phyloP scores from a whole-genome alignment of 202 grass and related monocot species.

The Digitaria exilis region DNA sequence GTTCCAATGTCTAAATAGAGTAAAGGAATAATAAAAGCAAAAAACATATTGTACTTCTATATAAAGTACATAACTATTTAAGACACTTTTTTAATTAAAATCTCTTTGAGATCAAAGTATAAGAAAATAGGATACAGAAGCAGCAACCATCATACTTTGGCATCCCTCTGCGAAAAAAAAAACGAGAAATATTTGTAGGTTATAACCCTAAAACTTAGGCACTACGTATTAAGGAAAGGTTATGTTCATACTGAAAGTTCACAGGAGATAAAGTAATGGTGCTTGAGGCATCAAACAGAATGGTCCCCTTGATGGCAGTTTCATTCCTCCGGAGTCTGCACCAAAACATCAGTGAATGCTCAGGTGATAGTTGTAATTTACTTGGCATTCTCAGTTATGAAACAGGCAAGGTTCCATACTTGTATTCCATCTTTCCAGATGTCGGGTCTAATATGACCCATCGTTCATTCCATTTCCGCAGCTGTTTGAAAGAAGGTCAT shows the following conservation, averaged over 20 bases:
- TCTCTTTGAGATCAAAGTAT: not conserved
- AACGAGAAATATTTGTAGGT: slow-evolving; percentile 21
- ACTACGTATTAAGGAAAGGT: not conserved
- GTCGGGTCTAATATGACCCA: slow-evolving; percentile 97
- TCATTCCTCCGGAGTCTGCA: slow-evolving; percentile 81
- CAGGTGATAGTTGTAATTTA: not conserved
- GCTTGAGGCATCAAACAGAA: slow-evolving; percentile 91
- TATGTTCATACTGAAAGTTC: slow-evolving; percentile 81
- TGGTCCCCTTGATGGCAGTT: slow-evolving; percentile 65
- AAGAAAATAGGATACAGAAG: slow-evolving; percentile 85
- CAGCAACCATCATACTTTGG: slow-evolving; percentile 97
- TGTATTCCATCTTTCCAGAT: slow-evolving; percentile 99
- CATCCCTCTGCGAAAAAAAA: slow-evolving; percentile 75
- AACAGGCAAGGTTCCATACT: slow-evolving; percentile 52
- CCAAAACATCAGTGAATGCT: slow-evolving; percentile 29
- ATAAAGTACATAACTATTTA: not conserved
- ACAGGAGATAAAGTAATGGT: slow-evolving; percentile 96
- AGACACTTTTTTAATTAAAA: not conserved
- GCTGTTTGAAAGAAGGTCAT: slow-evolving; percentile 45
- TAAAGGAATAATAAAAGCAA: slow-evolving; percentile 62
- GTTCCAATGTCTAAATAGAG: slow-evolving; percentile 80
- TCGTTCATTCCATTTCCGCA: slow-evolving; percentile 97
- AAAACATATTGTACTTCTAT: too few species aligned
- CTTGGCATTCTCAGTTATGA: slow-evolving; percentile 8
- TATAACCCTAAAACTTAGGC: slow-evolving; percentile 8